These are phyloP conservation scores for Aspergillus udagawae DNA, from an alignment of 2,329 filamentous ascomycete genomes.

Conservation along the genomic window DNA sequence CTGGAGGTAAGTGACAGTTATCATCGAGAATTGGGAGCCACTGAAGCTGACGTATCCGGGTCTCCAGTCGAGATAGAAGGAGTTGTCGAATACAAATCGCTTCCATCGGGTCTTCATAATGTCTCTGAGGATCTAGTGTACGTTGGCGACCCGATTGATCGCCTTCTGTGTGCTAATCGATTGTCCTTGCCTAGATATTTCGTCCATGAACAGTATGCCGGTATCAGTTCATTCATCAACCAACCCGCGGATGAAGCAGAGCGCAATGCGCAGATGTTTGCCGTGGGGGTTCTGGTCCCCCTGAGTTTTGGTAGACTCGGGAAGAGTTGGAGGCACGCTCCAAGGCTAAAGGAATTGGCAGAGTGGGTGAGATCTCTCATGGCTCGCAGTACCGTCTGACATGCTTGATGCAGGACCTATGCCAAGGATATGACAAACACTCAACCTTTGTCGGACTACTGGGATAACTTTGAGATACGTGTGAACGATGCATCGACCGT, in stretches of 20 bases:
- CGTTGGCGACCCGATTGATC: slow-evolving; percentile 5
- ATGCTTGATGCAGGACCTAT: slow-evolving; percentile 42
- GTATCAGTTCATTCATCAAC: slow-evolving; percentile 88
- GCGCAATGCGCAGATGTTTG: slow-evolving; percentile 87
- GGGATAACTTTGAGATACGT: slow-evolving; percentile 52
- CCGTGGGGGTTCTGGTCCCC: slow-evolving; percentile 83
- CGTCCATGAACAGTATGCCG: slow-evolving; percentile 77
- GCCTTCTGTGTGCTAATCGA: slow-evolving; percentile 7
- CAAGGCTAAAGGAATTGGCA: slow-evolving; percentile 69
- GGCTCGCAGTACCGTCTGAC: slow-evolving; percentile 9
- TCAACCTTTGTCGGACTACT: slow-evolving; percentile 70
- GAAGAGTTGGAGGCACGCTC: slow-evolving; percentile 82
- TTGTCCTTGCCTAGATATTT: slow-evolving; percentile 68
- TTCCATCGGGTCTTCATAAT: slow-evolving; percentile 88
- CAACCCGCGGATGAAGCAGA: slow-evolving; percentile 71
- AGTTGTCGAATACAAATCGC: slow-evolving; percentile 90
- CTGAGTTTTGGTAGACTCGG: slow-evolving; percentile 81
- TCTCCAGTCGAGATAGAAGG: slow-evolving; percentile 64
- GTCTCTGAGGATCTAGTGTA: slow-evolving; percentile 76
- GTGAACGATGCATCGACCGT: slow-evolving; percentile 34
- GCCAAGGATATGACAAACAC: slow-evolving; percentile 63
- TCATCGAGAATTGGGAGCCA: slow-evolving; percentile 1
- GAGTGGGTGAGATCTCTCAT: slow-evolving; percentile 47
- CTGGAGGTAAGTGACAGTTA: slow-evolving; percentile 53
- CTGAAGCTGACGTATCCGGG: slow-evolving; percentile 14